phyloP scores from a whole-genome alignment of 805 yeast species.

The Suhomyces pyralidae region DNA sequence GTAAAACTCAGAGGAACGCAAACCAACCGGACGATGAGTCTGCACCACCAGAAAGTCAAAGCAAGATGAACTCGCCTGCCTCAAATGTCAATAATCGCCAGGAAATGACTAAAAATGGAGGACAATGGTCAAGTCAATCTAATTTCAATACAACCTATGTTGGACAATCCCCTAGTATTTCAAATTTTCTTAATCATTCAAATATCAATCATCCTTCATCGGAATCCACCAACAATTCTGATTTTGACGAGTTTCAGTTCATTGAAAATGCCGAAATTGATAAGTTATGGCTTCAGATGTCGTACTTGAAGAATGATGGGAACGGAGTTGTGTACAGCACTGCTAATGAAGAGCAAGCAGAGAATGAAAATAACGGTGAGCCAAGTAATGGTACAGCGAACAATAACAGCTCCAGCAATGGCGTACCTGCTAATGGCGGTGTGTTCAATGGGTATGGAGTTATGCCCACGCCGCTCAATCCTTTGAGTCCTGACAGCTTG shows the following conservation, averaged over 20 bases:
- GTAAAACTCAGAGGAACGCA: not conserved
- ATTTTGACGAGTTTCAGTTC: slow-evolving; percentile 14
- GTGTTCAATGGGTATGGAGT: not conserved
- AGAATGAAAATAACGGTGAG: not conserved
- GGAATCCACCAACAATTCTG: slow-evolving; percentile 6
- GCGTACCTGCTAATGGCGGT: not conserved
- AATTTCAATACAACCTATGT: not conserved
- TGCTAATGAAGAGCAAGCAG: not conserved
- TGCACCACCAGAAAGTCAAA: not conserved
- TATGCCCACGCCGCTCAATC: not conserved
- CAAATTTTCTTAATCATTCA: not conserved
- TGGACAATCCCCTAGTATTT: not conserved
- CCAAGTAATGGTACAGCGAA: not conserved
- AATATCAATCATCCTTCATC: slow-evolving; percentile 1
- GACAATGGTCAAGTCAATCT: not conserved
- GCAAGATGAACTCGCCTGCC: not conserved
- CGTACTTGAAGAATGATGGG: slow-evolving; percentile 18
- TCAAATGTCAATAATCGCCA: not conserved
- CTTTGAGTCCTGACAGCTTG: slow-evolving; percentile 7
- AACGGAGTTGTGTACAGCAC: not conserved
- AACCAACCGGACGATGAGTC: not conserved
- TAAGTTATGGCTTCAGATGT: slow-evolving; percentile 34
- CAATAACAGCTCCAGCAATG: not conserved
- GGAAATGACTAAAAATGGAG: not conserved
- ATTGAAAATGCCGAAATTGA: slow-evolving; percentile 32